Evolutionary conservation across 202 grass and related monocot species (phyloP), one percentile per base, ranked within the genome.

Genomic region (Musa balbisiana): DNA sequence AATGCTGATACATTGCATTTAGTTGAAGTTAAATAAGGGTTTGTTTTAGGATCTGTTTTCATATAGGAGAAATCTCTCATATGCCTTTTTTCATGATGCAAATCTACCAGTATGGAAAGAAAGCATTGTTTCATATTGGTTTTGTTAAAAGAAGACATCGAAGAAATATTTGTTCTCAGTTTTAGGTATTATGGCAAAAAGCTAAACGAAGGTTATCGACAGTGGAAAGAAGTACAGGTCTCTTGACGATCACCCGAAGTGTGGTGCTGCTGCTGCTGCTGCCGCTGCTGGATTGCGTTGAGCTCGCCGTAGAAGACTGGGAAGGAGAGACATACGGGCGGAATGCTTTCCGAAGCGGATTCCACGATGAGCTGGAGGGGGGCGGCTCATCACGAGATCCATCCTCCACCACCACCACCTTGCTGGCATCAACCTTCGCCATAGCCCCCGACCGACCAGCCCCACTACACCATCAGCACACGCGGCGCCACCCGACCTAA

Each of bases 351-450:
- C 72, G 13, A 33, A 56, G 25, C 24, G 26, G 73, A 51, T 51
- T 70, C 67, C 67, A 51, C 6, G 33, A 11, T 49, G 49, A 51
- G 21, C 43, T n/a, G 49, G 17, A 49, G 43, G 2, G 16, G 43
- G 67, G 49, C 33, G 49, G 27, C 50, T 6, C 17, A 20, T 51
- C 29, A 50, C 6, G n/a, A n/a, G 67, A 69, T 50, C 67, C 54
- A 59, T 49, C 73, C 54, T 43, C 33, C 4, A 43, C 33, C 33
- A 19, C 55, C 54, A 10, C 67, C 49, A 50, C 33, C 9, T 43
- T 13, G 24, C 72, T 58, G 73, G 26, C 59, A 70, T 70, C 67
- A 70, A 49, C 49, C 54, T 75, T 55, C 54, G 53, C 73, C 73
- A 75, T 75, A 10, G 54, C 53, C 33, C 33, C 73, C 25, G 13